phyloP scores from a whole-genome alignment of 2,329 filamentous ascomycete species.

The Taxawa tesnikishii region DNA sequence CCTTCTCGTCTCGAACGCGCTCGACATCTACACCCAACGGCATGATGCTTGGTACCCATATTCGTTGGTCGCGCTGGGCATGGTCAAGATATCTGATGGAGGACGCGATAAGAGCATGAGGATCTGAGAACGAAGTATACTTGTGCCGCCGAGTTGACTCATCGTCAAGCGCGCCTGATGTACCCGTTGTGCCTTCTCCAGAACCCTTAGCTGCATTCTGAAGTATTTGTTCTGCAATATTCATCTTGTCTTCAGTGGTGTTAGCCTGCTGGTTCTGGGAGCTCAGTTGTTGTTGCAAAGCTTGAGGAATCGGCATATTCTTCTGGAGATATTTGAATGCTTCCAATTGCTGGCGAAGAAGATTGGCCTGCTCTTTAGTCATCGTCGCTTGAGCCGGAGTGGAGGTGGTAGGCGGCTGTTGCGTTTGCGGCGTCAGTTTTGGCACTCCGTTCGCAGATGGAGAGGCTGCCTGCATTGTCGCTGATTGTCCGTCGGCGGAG shows the following conservation, averaged over 20 bases:
- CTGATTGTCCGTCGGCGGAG: slow-evolving; percentile 17
- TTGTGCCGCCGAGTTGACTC: slow-evolving; percentile 24
- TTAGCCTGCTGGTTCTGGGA: slow-evolving; percentile 56
- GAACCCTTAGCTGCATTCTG: slow-evolving; percentile 34
- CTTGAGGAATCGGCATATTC: slow-evolving; percentile 66
- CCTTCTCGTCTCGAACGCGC: slow-evolving; percentile 72
- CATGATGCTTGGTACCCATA: slow-evolving; percentile 77
- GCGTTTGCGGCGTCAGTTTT: slow-evolving; percentile 4
- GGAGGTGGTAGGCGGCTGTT: slow-evolving; percentile 12
- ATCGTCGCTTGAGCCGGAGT: slow-evolving; percentile 43
- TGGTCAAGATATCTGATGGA: slow-evolving; percentile 73
- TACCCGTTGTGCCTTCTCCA: slow-evolving; percentile 24
- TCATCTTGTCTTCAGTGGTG: slow-evolving; percentile 26
- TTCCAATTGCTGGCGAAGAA: slow-evolving; percentile 74
- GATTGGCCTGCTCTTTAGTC: slow-evolving; percentile 63
- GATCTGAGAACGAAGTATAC: slow-evolving; percentile 66
- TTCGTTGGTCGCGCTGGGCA: slow-evolving; percentile 59
- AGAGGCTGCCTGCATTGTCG: slow-evolving; percentile 10
- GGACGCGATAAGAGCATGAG: slow-evolving; percentile 46
- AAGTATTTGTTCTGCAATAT: slow-evolving; percentile 36
- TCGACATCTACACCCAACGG: slow-evolving; percentile 82
- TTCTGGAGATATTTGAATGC: slow-evolving; percentile 86
- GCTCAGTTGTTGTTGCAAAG: slow-evolving; percentile 75
- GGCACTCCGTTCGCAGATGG: slow-evolving; percentile 4
- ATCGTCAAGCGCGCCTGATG: slow-evolving; percentile 25